Evolutionary conservation across 23 red algal species (phyloP), one percentile per base, ranked within the genome.

Genomic region (Agarophyton chilense): DNA sequence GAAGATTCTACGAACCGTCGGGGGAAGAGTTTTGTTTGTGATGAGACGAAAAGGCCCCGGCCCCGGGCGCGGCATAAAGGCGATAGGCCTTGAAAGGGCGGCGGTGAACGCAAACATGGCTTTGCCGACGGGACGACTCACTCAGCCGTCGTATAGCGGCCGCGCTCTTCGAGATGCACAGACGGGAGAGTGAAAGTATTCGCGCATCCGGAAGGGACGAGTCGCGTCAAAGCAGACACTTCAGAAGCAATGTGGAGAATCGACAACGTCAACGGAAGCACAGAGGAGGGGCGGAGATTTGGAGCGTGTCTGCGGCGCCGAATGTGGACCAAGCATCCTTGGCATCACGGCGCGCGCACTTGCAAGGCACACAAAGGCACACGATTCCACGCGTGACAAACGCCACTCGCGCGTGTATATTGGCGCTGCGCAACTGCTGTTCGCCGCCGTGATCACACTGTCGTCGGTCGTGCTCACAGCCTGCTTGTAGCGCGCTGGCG

Each of bases 301-400:
- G n/a, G n/a, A n/a, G n/a, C n/a, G n/a, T n/a, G n/a, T n/a, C 44
- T 47, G 44, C 7, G 7, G 44, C 44, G 44, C 28, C 19, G 26
- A 45, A 74, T 38, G 43, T 40, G 40, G 41, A 74, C 68, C 68
- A 74, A 74, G 68, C 40, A 47, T 47, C 10, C 40, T 4, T 0
- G 17, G 68, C 68, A 74, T 74, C 68, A 74, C 68, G 68, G 68
- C 68, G 68, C 68, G 25, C 68, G 43, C 38, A 74, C 19, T 47
- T 74, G 68, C 68, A 39, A 4, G 7, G n/a, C n/a, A n/a, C n/a
- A n/a, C n/a, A n/a, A n/a, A n/a, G 8, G 6, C 8, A 65, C 60
- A 65, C 60, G 60, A 35, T 10, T 26, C 60, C 60, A 65, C 60
- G 60, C 60, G 16, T 29, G 10, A 36, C 21, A 65, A 36, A 1